Evolutionary conservation across 768 basidiomycete genomes (phyloP).

Genomic region (Basidioascus undulatus): DNA sequence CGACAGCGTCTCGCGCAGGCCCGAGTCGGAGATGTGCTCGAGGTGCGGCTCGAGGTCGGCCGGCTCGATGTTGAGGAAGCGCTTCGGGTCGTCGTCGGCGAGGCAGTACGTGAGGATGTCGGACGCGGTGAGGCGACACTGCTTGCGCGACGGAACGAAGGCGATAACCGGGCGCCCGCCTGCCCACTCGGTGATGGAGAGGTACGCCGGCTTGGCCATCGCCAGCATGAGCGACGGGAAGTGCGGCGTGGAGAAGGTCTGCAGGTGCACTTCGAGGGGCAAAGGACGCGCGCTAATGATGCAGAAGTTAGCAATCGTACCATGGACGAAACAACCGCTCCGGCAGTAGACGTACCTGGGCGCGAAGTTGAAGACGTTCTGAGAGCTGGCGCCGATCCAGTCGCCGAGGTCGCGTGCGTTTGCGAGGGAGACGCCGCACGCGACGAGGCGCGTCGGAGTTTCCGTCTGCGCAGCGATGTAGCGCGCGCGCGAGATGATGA

Average conservation of each 20-base stretch:
- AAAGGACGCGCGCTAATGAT: constrained; percentile 63
- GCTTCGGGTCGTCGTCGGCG: constrained; percentile 58
- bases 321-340: neutral
- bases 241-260: constrained; percentile 87
- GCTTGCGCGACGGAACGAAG: constrained; percentile 79
- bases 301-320: constrained; percentile 3
- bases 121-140: constrained; percentile 80
- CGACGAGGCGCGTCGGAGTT: constrained; percentile 62
- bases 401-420: constrained; percentile 90
- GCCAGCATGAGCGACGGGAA: constrained; percentile 96
- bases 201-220: constrained; percentile 95
- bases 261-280: constrained; percentile 90
- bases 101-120: constrained; percentile 70
- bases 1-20: constrained; percentile 52
- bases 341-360: constrained; percentile 33
- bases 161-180: constrained; percentile 64
- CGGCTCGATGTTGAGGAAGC: constrained; percentile 72
- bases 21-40: constrained; percentile 53
- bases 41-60: constrained; percentile 67
- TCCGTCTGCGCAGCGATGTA: constrained; percentile 89
- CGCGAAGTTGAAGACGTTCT: constrained; percentile 93
- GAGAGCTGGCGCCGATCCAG: constrained; percentile 86
- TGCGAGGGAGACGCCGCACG: constrained; percentile 79
- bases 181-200: constrained; percentile 72
- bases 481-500: constrained; percentile 83